Conservation (phyloP, 2,329 filamentous ascomycete genomes). For the Talaromyces sp. region DNA sequence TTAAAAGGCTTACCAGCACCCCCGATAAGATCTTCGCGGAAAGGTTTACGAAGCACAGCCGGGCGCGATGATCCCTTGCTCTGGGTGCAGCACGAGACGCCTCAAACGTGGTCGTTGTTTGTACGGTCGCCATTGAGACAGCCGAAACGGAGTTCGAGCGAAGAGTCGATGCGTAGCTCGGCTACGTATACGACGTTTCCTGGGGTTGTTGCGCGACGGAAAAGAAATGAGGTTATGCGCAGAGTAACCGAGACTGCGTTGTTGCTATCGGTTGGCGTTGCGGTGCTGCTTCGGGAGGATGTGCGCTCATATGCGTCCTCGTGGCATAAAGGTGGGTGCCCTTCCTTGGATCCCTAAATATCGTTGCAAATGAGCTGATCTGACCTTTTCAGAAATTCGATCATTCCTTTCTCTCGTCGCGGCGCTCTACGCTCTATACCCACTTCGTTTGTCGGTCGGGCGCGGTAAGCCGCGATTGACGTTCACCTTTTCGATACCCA, state of each 20-base stretch:
- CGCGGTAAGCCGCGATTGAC: slow-evolving; percentile 30
- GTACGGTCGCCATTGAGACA: slow-evolving; percentile 25
- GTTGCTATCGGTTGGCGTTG: slow-evolving; percentile 48
- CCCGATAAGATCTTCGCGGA: slow-evolving; percentile 60
- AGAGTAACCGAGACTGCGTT: slow-evolving; percentile 52
- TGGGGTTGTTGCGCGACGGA: slow-evolving; percentile 25
- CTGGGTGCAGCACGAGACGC: slow-evolving; percentile 27
- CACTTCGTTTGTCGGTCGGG: slow-evolving; percentile 48
- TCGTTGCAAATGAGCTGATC: not conserved
- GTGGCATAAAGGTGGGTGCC: slow-evolving; percentile 36
- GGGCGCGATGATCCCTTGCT: slow-evolving; percentile 21
- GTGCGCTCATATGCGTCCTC: slow-evolving; percentile 28
- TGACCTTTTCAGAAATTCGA: slow-evolving; percentile 30
- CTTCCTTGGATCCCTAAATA: not conserved
- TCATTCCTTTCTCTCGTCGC: slow-evolving; percentile 28
- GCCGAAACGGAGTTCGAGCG: slow-evolving; percentile 29
- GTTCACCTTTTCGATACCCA: slow-evolving; percentile 58
- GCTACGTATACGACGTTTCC: not conserved
- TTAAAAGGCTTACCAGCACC: slow-evolving; percentile 80
- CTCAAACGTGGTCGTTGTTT: slow-evolving; percentile 29
- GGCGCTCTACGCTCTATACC: slow-evolving; percentile 47
- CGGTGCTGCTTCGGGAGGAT: slow-evolving; percentile 35
- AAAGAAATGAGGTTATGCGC: slow-evolving; percentile 40
- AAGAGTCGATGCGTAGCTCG: slow-evolving; percentile 17
- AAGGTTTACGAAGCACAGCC: slow-evolving; percentile 60